Percentiles rank a stretch among this genome's conserved stretches.
Conservation (phyloP, 768 basidiomycete genomes). For the Macrolepiota albuminosa region DNA sequence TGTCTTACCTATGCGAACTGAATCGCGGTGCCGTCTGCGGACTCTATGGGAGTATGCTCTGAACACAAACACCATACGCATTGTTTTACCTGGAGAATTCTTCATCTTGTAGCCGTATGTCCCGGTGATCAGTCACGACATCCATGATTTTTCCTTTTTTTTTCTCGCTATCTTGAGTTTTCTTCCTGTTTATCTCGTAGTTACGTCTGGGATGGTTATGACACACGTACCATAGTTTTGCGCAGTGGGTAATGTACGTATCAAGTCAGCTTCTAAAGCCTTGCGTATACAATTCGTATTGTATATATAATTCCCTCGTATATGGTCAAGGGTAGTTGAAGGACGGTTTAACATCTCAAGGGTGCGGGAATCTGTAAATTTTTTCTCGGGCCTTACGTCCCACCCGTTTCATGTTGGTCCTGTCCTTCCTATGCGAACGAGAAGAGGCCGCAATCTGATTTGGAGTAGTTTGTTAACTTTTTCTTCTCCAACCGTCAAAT, state of each 20-base stretch:
- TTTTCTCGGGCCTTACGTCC: not conserved
- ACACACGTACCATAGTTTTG: constrained; percentile 8
- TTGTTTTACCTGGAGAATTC: not conserved
- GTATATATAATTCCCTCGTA: not conserved
- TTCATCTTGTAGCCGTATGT: not conserved
- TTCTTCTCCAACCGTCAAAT: no score
- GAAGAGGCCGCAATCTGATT: no score
- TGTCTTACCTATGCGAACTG: not conserved
- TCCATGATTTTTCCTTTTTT: not conserved
- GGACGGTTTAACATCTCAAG: not conserved
- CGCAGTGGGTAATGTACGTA: constrained; percentile 4
- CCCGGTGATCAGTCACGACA: not conserved
- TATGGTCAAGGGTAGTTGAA: not conserved
- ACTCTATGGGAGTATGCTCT: constrained; percentile 6
- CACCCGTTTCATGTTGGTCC: no score
- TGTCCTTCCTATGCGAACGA: not conserved
- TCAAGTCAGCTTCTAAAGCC: not conserved
- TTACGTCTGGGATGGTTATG: constrained; percentile 8
- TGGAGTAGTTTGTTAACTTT: no score
- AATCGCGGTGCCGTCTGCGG: not conserved
- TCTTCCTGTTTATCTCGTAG: constrained; percentile 5
- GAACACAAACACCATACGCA: not conserved
- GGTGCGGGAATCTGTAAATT: not conserved
- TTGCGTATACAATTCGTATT: not conserved
- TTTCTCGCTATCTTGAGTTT: not conserved